phyloP scores from a whole-genome alignment of 805 yeast species.

The Kluyveromyces dobzhanskii region DNA sequence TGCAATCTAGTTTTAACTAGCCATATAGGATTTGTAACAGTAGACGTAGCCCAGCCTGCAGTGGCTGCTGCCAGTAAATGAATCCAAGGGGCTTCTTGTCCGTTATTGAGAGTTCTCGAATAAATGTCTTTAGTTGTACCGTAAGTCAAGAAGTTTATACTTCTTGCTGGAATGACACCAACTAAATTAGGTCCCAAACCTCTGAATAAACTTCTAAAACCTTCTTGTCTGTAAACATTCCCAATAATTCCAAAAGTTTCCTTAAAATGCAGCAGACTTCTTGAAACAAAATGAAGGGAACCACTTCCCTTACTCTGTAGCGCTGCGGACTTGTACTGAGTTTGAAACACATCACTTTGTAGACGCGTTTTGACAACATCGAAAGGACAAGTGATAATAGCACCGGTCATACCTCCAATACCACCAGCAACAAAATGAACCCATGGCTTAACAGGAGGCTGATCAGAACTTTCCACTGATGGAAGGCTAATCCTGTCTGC shows the following conservation, averaged over 20 bases:
- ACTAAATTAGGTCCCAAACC: constrained; percentile 95
- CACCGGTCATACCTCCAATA: constrained; percentile 97
- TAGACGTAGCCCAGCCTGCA: constrained; percentile 92
- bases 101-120: constrained; percentile 57
- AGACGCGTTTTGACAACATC: constrained; percentile 94
- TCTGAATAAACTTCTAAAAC: constrained; percentile 77
- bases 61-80: constrained; percentile 79
- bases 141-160: constrained; percentile 92
- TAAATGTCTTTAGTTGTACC: constrained; percentile 83
- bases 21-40: constrained; percentile 98
- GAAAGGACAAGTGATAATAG: constrained; percentile 85
- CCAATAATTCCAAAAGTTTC: constrained; percentile 73
- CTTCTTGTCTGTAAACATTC: constrained; percentile 67
- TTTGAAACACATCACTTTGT: constrained; percentile 77
- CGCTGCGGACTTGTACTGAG: constrained; percentile 35
- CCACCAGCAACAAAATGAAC: constrained; percentile 90
- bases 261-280: constrained; percentile 49
- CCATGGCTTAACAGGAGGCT: constrained; percentile 40
- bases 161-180: constrained; percentile 97
- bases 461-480: not conserved
- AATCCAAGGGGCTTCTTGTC: constrained; percentile 73
- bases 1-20: constrained; percentile 89
- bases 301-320: constrained; percentile 29
- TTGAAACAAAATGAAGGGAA: constrained; percentile 12
- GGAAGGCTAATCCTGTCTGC: constrained; percentile 17